Evolutionary conservation across 2,329 filamentous ascomycete genomes (phyloP).

Genomic region (Aspergillus piperis): DNA sequence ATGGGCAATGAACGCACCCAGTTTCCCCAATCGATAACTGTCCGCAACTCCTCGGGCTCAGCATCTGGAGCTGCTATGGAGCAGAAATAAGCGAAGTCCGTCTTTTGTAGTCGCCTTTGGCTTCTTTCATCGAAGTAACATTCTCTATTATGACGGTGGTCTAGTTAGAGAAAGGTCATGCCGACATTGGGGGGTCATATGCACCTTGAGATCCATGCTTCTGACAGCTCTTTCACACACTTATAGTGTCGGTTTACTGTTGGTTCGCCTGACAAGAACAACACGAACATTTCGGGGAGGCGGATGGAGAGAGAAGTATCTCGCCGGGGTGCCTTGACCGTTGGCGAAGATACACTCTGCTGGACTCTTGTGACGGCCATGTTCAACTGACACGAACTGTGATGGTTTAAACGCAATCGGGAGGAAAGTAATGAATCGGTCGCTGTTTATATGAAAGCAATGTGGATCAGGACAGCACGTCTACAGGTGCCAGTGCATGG

Average conservation of each 20-base stretch:
- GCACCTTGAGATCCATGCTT: conserved; percentile 26
- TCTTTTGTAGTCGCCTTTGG: conserved; percentile 14
- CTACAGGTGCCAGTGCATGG: neutral
- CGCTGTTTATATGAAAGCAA: neutral
- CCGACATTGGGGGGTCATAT: neutral
- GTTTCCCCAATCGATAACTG: conserved; percentile 32
- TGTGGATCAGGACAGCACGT: neutral
- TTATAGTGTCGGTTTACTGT: conserved; percentile 27
- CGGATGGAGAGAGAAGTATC: conserved; percentile 9
- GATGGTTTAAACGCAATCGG: neutral
- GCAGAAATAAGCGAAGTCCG: conserved; percentile 30
- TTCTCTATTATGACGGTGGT: conserved; percentile 9
- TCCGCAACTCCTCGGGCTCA: conserved; percentile 24
- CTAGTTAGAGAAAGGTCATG: neutral
- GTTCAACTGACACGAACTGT: neutral
- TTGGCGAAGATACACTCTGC: conserved; percentile 3
- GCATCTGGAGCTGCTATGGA: conserved; percentile 28
- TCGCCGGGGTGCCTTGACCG: neutral
- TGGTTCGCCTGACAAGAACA: conserved; percentile 29
- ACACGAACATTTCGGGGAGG: conserved; percentile 33
- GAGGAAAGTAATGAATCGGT: no score
- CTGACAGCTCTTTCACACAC: conserved; percentile 25
- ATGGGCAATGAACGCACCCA: conserved; percentile 19
- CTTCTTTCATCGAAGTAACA: conserved; percentile 18
- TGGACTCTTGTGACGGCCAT: conserved; percentile 4